A percentile compares a stretch with the other conserved stretches of the same genome.
Conservation (phyloP, 805 yeast genomes). For the Kluyveromyces siamensis region DNA sequence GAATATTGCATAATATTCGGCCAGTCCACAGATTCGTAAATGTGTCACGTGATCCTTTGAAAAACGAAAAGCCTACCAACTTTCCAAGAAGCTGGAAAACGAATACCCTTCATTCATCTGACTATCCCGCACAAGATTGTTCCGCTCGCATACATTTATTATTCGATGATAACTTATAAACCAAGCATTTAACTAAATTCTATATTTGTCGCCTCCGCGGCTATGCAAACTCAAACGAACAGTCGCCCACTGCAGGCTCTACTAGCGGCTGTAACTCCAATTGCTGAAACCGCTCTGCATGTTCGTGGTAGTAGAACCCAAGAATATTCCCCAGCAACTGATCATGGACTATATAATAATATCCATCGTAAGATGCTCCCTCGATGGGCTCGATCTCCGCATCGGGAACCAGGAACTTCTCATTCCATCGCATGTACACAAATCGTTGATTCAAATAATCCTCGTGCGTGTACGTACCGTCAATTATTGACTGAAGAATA, state of each 20-base stretch:
- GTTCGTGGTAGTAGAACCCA: constrained; percentile 76
- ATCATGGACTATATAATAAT: constrained; percentile 79
- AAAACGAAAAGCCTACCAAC: no score
- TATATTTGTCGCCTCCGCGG: not conserved
- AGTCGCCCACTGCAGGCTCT: constrained; percentile 8
- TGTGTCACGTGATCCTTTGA: no score
- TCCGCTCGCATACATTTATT: no score
- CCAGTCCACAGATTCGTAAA: no score
- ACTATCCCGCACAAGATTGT: no score
- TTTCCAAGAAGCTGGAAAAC: no score
- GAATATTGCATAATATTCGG: no score
- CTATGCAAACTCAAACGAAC: constrained; percentile 8
- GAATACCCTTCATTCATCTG: no score
- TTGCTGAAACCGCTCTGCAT: constrained; percentile 71
- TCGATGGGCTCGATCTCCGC: constrained; percentile 44
- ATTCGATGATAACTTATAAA: no score
- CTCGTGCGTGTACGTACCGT: constrained; percentile 17
- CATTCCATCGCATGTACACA: constrained; percentile 93
- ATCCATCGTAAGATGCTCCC: constrained; percentile 84
- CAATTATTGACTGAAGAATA: constrained; percentile 11
- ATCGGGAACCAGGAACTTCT: constrained; percentile 76
- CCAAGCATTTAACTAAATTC: no score
- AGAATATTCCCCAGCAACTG: constrained; percentile 64
- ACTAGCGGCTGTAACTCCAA: constrained; percentile 41
- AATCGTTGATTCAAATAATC: constrained; percentile 35